These are phyloP conservation scores for Pulveroboletus sp. DNA, from an alignment of 768 basidiomycete species.

Conservation along the genomic window DNA sequence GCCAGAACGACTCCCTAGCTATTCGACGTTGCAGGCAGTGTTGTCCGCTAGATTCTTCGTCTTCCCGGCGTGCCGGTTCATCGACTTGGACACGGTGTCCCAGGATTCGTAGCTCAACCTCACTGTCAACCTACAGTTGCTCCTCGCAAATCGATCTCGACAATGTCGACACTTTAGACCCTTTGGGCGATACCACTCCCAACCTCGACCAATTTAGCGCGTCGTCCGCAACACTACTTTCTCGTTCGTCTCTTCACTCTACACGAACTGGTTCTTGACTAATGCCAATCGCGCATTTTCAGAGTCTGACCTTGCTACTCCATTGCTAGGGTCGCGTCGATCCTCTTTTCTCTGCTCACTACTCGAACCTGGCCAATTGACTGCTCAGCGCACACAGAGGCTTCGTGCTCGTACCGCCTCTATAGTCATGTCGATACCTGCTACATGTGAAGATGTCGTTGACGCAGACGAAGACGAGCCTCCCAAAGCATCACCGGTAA, in stretches of 20 bases:
- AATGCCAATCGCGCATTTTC: conserved; percentile 9
- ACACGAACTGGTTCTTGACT: not conserved
- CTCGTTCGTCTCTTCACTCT: conserved; percentile 8
- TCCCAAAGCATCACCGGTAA: not conserved
- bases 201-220: conserved; percentile 15
- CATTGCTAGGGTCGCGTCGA: conserved; percentile 6
- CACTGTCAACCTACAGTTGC: not conserved
- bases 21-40: conserved; percentile 4
- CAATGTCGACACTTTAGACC: conserved; percentile 4
- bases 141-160: not conserved
- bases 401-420: conserved; percentile 28
- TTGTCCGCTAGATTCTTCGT: not conserved
- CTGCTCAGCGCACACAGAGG: conserved; percentile 15
- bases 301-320: not conserved
- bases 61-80: conserved; percentile 2
- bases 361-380: conserved; percentile 25
- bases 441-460: conserved; percentile 18
- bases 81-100: conserved; percentile 3
- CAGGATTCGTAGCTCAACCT: conserved; percentile 13
- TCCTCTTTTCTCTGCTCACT: conserved; percentile 11
- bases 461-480: conserved; percentile 6
- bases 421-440: conserved; percentile 25
- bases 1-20: conserved; percentile 10
- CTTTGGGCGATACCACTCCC: conserved; percentile 9
- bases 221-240: conserved; percentile 23